Percentiles rank a stretch among this genome's conserved stretches.
These are phyloP conservation scores for Daldinia vernicosa DNA, from an alignment of 495 filamentous ascomycete genomes.

Conservation along the genomic window DNA sequence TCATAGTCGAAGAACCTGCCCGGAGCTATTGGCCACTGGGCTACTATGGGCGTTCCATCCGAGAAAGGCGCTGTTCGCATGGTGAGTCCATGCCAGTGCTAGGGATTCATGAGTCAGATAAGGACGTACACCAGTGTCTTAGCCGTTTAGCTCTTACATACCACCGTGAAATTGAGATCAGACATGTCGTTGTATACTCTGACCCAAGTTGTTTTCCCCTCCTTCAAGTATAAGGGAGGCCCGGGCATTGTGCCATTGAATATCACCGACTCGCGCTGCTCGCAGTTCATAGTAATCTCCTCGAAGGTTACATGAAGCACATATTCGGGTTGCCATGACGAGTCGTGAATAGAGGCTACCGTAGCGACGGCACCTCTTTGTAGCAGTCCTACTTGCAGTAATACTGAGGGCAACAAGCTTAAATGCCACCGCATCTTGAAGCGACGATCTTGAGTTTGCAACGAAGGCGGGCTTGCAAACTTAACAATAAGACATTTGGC, in stretches of 20 bases:
- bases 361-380: slow-evolving; percentile 34
- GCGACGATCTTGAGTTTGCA: slow-evolving; percentile 5
- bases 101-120: slow-evolving; percentile 25
- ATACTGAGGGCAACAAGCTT: slow-evolving; percentile 31
- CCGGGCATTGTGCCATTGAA: slow-evolving; percentile 65
- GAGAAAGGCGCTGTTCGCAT: slow-evolving; percentile 64
- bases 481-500: slow-evolving; percentile 11
- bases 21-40: slow-evolving; percentile 68
- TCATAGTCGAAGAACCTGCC: slow-evolving; percentile 71
- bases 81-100: slow-evolving; percentile 71
- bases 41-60: slow-evolving; percentile 62
- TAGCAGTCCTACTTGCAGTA: slow-evolving; percentile 35
- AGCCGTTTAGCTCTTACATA: slow-evolving; percentile 38
- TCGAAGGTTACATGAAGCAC: slow-evolving; percentile 56
- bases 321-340: slow-evolving; percentile 55
- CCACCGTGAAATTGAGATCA: slow-evolving; percentile 64
- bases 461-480: slow-evolving; percentile 28
- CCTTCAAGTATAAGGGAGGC: slow-evolving; percentile 57
- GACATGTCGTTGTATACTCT: slow-evolving; percentile 67
- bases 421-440: slow-evolving; percentile 42
- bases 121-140: background rate
- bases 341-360: slow-evolving; percentile 36
- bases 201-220: slow-evolving; percentile 63
- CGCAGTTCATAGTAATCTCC: slow-evolving; percentile 55
- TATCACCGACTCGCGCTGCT: slow-evolving; percentile 54